These are phyloP conservation scores for Ephemerocybe angulata DNA, from an alignment of 768 basidiomycete species.

Conservation along the genomic window DNA sequence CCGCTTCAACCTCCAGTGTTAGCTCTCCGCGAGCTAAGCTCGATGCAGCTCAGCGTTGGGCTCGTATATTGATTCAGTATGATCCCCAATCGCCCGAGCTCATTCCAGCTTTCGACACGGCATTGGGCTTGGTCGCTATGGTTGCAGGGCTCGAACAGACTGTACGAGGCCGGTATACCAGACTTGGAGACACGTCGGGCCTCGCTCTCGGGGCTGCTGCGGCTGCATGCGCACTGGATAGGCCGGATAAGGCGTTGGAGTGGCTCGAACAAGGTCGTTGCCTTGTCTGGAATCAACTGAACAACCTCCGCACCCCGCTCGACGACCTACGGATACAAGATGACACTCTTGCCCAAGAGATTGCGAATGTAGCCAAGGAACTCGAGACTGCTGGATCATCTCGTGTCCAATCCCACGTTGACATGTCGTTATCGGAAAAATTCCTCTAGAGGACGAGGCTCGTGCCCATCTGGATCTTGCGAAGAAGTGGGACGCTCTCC, in stretches of 20 bases:
- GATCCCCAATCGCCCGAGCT: background rate
- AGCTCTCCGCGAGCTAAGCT: background rate
- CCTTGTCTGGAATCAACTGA: conserved; percentile 16
- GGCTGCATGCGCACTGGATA: conserved; percentile 18
- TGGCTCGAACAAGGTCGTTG: conserved; percentile 28
- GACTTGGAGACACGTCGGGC: background rate
- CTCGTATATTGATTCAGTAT: background rate
- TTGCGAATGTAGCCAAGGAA: conserved; percentile 11
- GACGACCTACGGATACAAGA: conserved; percentile 11
- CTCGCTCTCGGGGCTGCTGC: conserved; percentile 18
- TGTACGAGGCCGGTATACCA: background rate
- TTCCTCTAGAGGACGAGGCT: background rate
- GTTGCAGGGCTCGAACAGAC: conserved; percentile 8
- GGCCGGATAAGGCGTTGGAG: conserved; percentile 26
- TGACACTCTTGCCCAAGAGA: conserved; percentile 11
- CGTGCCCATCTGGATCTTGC: background rate
- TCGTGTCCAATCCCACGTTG: background rate
- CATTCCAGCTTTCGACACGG: background rate
- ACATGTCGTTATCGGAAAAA: background rate
- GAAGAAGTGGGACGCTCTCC: background rate
- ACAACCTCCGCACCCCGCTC: conserved; percentile 11
- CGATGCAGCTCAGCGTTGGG: background rate
- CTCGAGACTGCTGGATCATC: conserved; percentile 10
- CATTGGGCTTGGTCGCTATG: background rate
- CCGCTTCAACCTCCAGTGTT: background rate